phyloP scores from a whole-genome alignment of 2,329 filamentous ascomycete genomes.

The Scedosporium minutisporum region DNA sequence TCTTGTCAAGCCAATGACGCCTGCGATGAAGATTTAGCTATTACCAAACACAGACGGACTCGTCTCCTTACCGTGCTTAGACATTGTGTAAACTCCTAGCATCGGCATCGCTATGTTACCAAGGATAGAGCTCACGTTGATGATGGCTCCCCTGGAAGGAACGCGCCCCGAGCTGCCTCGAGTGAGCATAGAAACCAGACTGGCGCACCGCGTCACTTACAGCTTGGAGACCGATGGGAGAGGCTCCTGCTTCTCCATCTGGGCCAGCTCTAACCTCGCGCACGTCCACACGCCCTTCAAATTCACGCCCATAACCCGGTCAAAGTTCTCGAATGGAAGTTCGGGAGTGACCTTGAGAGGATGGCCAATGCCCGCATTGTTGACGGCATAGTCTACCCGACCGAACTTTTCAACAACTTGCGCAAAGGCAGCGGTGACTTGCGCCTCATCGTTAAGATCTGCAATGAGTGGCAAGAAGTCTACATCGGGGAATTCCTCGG shows the following conservation, averaged over 20 bases:
- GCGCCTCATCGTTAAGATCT: background rate
- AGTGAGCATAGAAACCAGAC: background rate
- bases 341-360: background rate
- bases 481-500: background rate
- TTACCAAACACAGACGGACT: background rate
- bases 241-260: constrained; percentile 5
- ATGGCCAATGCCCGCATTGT: constrained; percentile 1
- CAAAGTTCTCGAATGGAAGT: background rate
- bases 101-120: background rate
- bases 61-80: background rate
- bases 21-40: background rate
- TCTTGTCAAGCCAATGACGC: background rate
- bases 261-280: background rate
- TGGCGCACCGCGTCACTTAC: background rate
- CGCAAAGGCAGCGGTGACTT: background rate
- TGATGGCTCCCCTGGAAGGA: background rate
- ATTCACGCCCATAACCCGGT: background rate
- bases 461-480: background rate
- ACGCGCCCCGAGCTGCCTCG: background rate
- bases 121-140: constrained; percentile 1
- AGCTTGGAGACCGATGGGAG: background rate
- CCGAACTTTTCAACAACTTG: background rate
- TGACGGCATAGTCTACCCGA: background rate
- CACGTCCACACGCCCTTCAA: background rate
- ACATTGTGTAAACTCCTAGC: constrained; percentile 1